Conservation (phyloP, 106 monocot species). For the Triglochin maritima region DNA sequence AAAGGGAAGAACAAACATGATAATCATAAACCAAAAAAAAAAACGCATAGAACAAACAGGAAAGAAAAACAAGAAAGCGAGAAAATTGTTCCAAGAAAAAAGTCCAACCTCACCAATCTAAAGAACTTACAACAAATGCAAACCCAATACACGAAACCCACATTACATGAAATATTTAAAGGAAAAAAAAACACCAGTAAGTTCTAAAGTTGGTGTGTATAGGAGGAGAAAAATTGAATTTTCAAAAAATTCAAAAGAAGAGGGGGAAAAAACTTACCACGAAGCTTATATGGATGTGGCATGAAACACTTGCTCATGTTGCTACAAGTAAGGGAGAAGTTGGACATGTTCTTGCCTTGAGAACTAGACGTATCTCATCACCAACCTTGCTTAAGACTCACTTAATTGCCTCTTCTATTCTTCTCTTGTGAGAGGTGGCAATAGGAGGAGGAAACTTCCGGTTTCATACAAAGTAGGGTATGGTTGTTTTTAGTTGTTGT, state of each 20-base stretch:
- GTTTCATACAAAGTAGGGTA: too few relatives aligned
- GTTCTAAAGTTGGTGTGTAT: too few relatives aligned
- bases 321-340: conserved; percentile 6
- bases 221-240: too few relatives aligned
- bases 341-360: background rate
- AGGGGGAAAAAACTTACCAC: conserved; percentile 6
- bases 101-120: too few relatives aligned
- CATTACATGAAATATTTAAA: background rate
- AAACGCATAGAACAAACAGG: too few relatives aligned
- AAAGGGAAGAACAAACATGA: too few relatives aligned
- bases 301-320: conserved; percentile 50
- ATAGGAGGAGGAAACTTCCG: background rate
- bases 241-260: background rate
- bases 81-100: too few relatives aligned
- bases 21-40: too few relatives aligned
- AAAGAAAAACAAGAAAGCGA: too few relatives aligned
- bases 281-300: conserved; percentile 34
- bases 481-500: too few relatives aligned
- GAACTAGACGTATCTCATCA: background rate
- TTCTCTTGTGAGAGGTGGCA: background rate
- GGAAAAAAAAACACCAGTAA: too few relatives aligned
- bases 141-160: background rate
- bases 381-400: background rate
- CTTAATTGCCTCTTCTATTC: background rate
- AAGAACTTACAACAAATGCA: too few relatives aligned